A percentile compares a stretch with the other conserved stretches of the same genome.
Conservation (phyloP, 192 early-diverging fungal species). For the Linnemannia hyalina region DNA sequence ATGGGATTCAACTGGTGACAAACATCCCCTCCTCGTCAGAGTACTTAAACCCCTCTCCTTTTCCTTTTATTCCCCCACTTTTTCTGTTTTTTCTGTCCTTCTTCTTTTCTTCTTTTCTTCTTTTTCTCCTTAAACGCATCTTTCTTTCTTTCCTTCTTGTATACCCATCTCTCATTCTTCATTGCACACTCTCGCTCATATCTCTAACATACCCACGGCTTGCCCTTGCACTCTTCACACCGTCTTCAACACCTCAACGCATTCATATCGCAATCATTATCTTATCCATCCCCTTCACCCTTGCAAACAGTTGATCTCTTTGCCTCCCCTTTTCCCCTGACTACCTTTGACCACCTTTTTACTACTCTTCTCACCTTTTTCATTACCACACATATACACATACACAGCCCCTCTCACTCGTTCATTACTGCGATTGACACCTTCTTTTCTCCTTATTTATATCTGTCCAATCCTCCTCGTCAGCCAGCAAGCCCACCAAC, state of each 20-base stretch:
- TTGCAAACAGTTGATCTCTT: conserved; percentile 9
- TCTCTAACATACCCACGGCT: background rate
- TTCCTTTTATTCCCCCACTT: conserved; percentile 8
- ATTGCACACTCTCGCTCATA: background rate
- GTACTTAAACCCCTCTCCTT: background rate
- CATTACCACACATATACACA: background rate
- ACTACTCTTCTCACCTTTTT: background rate
- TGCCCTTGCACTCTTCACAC: background rate
- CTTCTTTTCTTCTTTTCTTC: no score
- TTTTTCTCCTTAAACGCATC: background rate
- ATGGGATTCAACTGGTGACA: background rate
- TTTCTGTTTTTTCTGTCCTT: background rate
- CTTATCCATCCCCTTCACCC: background rate
- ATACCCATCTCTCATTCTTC: background rate
- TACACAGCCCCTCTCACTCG: background rate
- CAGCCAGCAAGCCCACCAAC: background rate
- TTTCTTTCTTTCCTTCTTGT: background rate
- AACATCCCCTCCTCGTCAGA: background rate
- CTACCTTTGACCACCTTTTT: background rate
- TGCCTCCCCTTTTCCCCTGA: background rate
- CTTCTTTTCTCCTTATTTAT: background rate
- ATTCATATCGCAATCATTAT: background rate
- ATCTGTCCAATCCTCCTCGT: background rate
- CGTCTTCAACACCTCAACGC: no score
- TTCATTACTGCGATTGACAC: background rate